Evolutionary conservation across 1,284 basidiomycete genomes (phyloP), one percentile per base, ranked within the genome.

Genomic region (Ustilago cynodontis): DNA sequence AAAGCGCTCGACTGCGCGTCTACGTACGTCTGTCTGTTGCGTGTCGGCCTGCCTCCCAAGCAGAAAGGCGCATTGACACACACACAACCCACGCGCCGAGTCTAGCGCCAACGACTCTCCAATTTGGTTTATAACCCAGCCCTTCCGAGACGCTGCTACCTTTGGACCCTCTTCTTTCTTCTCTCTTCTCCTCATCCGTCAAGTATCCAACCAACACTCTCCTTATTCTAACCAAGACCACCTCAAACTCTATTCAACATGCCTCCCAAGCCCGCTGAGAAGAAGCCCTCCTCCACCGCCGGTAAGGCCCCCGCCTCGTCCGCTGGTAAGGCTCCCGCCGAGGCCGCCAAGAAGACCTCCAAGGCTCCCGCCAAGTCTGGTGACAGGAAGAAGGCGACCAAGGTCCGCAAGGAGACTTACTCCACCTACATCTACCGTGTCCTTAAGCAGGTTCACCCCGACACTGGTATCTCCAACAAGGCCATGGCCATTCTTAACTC

Each of bases 331-430:
- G 82, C 82, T 69, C 82, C 86, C 52, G 60, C 73, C 35, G 93
- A 92, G 39, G 89, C 91, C 35, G 89, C 90, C 87, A 91, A 92
- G 84, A 89, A 89, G 60, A 83, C 82, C 53, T 84, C 85, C 72
- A 88, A 88, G 69, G 85, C 83, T 45, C 81, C 83, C 60, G 70
- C 86, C 67, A 87, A 88, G 80, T 90, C 89, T 56, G 90, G 88
- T 61, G 88, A 88, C 22, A 89, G 90, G 77, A 90, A 90, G 88
- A 90, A 90, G 88, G 87, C 89, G 79, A 88, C 87, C 81, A 90
- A 90, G 88, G 80, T 87, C 58, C 88, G 90, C 82, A 90, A 90
- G 88, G 87, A 90, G 89, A 86, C 86, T 88, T 78, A 78, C 78
- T 85, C 81, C 68, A 86, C 86, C 73, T 86, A 86, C 85, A 86